Evolutionary conservation across 2,329 filamentous ascomycete species (phyloP), one percentile per base, ranked within the genome.

Genomic region (Rutstroemia sp.): DNA sequence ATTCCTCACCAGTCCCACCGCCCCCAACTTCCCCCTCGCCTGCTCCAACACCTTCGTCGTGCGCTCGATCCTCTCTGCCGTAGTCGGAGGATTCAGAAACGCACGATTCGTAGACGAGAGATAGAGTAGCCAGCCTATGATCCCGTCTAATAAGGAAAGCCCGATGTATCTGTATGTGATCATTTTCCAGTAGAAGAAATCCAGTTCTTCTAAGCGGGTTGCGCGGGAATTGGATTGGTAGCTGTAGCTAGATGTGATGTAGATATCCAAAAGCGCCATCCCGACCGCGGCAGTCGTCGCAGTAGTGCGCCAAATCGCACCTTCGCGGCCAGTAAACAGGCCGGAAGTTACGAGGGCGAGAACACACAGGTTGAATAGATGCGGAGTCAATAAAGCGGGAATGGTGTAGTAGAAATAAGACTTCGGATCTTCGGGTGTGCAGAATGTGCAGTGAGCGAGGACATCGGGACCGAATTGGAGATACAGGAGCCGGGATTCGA

Each of bases 341-440:
- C 80, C 75, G 0, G 88, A 90, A 0, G 92, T 97, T 0, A 82
- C 84, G 46, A 89, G 65, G 4, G 88, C 89, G 17, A 96, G 72
- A 48, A 86, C 71, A 54, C 82, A 72, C 51, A 96, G 78, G 73
- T 96, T 94, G 48, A 84, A 68, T 8, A 97, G 74, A 72, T 99
- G 92, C n/a, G 89, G 87, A 14, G 82, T 76, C 1, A 92, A 66
- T 7, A 95, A 74, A 25, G 82, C 77, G 0, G 92, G 88, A 0
- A 95, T 72, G 14, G 88, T 86, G 73, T 95, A 97, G 69, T 88
- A 80, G 49, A 95, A 78, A 74, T 91, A 96, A 44, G 80, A 82
- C 39, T 75, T 76, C 5, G 83, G 78, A 48, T 88, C 83, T 57
- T 88, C 84, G n/a, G 82, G 73, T 51, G 75, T 77, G 78, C 92